A percentile compares a stretch with the other conserved stretches of the same genome.
These are phyloP conservation scores for Cladophialophora yegresii DNA, from an alignment of 2,329 filamentous ascomycete genomes.

Conservation along the genomic window DNA sequence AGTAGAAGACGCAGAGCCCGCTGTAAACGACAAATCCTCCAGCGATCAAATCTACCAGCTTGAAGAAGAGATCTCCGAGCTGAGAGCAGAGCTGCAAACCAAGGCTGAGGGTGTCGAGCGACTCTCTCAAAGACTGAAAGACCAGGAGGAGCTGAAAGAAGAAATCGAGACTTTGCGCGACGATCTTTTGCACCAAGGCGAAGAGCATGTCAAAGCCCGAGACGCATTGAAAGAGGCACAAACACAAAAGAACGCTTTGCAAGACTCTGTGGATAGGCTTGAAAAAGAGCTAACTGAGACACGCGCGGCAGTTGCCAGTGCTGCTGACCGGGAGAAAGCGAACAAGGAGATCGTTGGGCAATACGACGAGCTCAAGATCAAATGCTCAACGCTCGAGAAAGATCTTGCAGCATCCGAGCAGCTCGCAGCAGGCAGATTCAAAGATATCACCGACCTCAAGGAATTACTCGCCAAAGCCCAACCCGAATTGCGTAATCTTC, in stretches of 20 bases:
- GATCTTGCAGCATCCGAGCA: slow-evolving; percentile 85
- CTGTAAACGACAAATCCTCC: slow-evolving; percentile 1
- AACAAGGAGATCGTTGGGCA: slow-evolving; percentile 51
- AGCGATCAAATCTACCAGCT: slow-evolving; percentile 37
- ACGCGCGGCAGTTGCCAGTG: slow-evolving; percentile 51
- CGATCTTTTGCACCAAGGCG: slow-evolving; percentile 74
- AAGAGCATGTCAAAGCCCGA: slow-evolving; percentile 81
- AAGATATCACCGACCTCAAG: slow-evolving; percentile 77
- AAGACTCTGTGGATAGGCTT: slow-evolving; percentile 64
- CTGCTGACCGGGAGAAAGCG: slow-evolving; percentile 47
- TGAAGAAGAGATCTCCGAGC: slow-evolving; percentile 36
- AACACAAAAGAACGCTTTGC: slow-evolving; percentile 66
- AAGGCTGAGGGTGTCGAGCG: slow-evolving; percentile 74
- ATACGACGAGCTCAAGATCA: slow-evolving; percentile 66
- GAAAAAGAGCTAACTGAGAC: slow-evolving; percentile 69
- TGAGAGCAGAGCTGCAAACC: slow-evolving; percentile 43
- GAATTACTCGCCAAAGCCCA: slow-evolving; percentile 82
- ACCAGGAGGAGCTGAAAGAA: slow-evolving; percentile 75
- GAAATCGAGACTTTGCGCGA: slow-evolving; percentile 84
- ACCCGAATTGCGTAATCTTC: slow-evolving; percentile 76
- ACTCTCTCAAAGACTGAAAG: slow-evolving; percentile 69
- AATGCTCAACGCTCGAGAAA: slow-evolving; percentile 69
- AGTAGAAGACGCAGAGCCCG: slow-evolving; percentile 16
- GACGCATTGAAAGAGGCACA: slow-evolving; percentile 71
- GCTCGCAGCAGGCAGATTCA: slow-evolving; percentile 82